These are phyloP conservation scores for Bonia amplexicaulis DNA, from an alignment of 176 grass and related monocot genomes.

Conservation along the genomic window DNA sequence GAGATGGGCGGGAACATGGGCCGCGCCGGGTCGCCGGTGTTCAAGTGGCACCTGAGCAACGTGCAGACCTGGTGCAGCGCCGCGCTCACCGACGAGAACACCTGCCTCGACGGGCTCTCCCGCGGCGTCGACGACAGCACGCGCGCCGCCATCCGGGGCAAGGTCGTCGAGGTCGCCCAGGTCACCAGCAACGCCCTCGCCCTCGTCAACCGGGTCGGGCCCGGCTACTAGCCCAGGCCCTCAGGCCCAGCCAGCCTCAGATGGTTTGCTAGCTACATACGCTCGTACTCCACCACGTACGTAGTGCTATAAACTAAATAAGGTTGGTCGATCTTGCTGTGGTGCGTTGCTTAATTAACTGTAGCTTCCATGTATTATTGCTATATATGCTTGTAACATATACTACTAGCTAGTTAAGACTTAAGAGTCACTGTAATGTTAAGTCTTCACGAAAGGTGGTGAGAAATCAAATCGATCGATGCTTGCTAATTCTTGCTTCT, in stretches of 20 bases:
- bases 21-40: slow-evolving; percentile 44
- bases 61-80: slow-evolving; percentile 94
- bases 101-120: slow-evolving; percentile 73
- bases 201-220: slow-evolving; percentile 61
- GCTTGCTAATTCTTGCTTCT: neutral
- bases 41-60: slow-evolving; percentile 85
- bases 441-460: neutral
- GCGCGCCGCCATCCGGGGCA: slow-evolving; percentile 51
- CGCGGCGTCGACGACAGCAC: slow-evolving; percentile 48
- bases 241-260: neutral
- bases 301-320: neutral
- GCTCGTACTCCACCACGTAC: neutral
- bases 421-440: neutral
- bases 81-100: slow-evolving; percentile 92
- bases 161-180: slow-evolving; percentile 85
- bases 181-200: slow-evolving; percentile 94
- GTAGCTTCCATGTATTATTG: neutral
- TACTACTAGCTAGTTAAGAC: neutral
- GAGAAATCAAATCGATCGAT: neutral
- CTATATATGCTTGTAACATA: neutral
- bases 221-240: slow-evolving; percentile 22
- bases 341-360: neutral
- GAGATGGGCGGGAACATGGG: slow-evolving; percentile 54
- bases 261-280: neutral
- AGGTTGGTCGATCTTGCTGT: neutral